Percentiles rank a stretch among this genome's conserved stretches.
These are phyloP conservation scores for Naegleria lovaniensis DNA, from an alignment of 208 protist species.

Conservation along the genomic window DNA sequence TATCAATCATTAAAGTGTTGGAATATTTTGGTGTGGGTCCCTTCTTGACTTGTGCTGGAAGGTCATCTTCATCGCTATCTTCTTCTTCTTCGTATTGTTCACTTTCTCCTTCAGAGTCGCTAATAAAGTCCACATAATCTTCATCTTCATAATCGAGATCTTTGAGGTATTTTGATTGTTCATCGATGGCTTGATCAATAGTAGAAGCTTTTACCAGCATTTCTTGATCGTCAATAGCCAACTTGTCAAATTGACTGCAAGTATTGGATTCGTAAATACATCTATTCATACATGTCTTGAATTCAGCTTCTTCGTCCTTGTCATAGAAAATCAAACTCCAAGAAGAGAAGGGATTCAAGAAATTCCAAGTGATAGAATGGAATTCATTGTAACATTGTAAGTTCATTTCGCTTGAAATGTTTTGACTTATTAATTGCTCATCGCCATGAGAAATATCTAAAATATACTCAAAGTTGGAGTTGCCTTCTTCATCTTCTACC, in stretches of 20 bases:
- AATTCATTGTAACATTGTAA: background rate
- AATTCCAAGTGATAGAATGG: background rate
- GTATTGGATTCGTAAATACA: background rate
- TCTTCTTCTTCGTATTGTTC: background rate
- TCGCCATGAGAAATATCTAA: background rate
- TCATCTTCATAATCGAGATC: slow-evolving; percentile 9
- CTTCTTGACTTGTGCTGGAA: background rate
- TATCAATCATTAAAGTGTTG: background rate
- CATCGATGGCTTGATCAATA: background rate
- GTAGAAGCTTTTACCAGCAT: no score
- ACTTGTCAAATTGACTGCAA: background rate
- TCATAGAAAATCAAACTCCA: background rate
- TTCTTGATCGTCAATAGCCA: background rate
- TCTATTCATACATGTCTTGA: background rate
- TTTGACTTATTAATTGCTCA: background rate
- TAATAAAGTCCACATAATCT: slow-evolving; percentile 15
- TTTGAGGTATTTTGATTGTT: background rate
- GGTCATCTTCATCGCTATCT: background rate
- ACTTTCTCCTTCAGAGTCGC: background rate
- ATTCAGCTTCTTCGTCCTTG: background rate
- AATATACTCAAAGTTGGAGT: background rate
- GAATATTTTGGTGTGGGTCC: background rate
- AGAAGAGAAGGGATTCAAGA: background rate
- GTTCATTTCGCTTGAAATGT: background rate
- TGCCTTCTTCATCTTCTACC: background rate